Percentiles rank a stretch among this genome's conserved stretches.
phyloP scores from a whole-genome alignment of 192 early-diverging fungal genomes.

The Nowakowskiella sp. region DNA sequence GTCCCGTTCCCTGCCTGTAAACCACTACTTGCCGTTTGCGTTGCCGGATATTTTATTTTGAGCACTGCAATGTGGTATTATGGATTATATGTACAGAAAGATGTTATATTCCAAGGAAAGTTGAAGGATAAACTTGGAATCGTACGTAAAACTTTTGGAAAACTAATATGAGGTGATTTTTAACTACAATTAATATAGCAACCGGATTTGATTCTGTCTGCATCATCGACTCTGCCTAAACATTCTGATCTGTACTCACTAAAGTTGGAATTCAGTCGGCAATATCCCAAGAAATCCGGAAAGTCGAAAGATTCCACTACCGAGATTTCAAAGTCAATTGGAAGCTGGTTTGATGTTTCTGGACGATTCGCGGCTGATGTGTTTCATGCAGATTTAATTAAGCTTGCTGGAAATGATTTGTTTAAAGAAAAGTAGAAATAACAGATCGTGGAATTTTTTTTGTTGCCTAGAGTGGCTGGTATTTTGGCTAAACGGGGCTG shows the following conservation, averaged over 20 bases:
- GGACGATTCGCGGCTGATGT: conserved; percentile 21
- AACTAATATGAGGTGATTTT: no score
- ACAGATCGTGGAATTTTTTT: no score
- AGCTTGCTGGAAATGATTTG: conserved; percentile 5
- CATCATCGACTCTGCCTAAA: no score
- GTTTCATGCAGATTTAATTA: conserved; percentile 14
- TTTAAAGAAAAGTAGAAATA: no score
- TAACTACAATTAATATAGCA: no score
- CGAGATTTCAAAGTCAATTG: conserved; percentile 18
- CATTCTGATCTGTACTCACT: no score
- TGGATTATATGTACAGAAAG: conserved; percentile 23
- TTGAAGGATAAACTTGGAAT: conserved; percentile 20
- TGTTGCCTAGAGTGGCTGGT: no score
- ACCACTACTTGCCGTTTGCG: conserved; percentile 23
- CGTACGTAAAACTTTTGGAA: no score
- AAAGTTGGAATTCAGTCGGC: no score
- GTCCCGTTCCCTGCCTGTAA: conserved; percentile 32
- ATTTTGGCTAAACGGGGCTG: no score
- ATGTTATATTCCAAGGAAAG: conserved; percentile 32
- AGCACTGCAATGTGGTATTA: conserved; percentile 29
- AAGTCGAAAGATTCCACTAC: neutral
- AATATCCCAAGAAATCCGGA: conserved; percentile 1
- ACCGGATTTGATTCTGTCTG: no score
- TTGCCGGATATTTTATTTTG: conserved; percentile 26
- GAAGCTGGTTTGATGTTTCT: conserved; percentile 31